phyloP scores from a whole-genome alignment of 345 rosid species.

The Salix koriyanagi region DNA sequence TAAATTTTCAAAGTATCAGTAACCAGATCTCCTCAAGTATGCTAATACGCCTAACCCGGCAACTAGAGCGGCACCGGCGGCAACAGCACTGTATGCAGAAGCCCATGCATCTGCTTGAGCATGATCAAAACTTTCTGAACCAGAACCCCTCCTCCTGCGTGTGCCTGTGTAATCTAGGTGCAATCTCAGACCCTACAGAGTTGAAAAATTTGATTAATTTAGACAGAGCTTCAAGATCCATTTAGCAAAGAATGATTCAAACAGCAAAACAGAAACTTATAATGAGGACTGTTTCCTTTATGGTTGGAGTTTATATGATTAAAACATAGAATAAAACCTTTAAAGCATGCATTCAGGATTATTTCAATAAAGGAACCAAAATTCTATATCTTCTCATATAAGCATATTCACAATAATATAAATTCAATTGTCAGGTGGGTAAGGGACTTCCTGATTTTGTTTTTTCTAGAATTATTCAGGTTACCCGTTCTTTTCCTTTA shows the following conservation, averaged over 20 bases:
- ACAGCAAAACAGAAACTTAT: background rate
- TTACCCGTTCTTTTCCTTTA: background rate
- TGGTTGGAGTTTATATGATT: background rate
- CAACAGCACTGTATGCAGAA: slow-evolving; percentile 76
- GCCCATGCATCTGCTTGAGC: slow-evolving; percentile 80
- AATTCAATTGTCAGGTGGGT: background rate
- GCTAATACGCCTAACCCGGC: slow-evolving; percentile 88
- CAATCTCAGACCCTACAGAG: slow-evolving; percentile 78
- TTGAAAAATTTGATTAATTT: background rate
- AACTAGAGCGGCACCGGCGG: slow-evolving; percentile 88
- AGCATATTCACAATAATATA: background rate
- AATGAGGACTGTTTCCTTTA: background rate
- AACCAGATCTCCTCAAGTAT: slow-evolving; percentile 61
- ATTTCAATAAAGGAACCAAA: background rate
- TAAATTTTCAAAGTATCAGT: slow-evolving; percentile 17
- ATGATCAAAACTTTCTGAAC: slow-evolving; percentile 50
- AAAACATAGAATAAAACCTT: background rate
- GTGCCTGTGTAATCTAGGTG: slow-evolving; percentile 71
- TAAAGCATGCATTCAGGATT: background rate
- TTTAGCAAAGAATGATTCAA: background rate
- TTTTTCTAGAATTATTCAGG: background rate
- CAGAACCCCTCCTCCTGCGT: slow-evolving; percentile 35
- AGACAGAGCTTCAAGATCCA: background rate
- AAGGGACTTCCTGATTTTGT: background rate
- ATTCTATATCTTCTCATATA: background rate